Conservation (phyloP, 2,329 filamentous ascomycete genomes). For the Fusarium tjaetaba region DNA sequence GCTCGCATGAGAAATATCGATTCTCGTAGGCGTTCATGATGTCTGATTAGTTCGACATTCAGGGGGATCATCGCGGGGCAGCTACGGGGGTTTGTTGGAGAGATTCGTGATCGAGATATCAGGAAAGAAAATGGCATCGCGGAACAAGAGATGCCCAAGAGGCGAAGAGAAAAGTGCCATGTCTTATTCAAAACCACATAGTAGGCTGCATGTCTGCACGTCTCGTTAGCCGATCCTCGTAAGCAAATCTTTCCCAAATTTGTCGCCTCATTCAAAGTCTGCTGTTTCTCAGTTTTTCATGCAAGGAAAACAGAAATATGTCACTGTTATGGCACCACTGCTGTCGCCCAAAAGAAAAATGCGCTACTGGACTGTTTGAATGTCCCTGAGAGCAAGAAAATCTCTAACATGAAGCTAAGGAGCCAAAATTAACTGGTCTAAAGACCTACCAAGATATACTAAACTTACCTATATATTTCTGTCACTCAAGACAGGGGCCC, state of each 20-base stretch:
- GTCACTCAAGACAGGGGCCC: not conserved
- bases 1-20: not conserved
- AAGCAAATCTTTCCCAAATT: not conserved
- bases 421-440: not conserved
- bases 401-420: not conserved
- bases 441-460: not conserved
- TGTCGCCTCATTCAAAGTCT: not conserved
- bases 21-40: slow-evolving; percentile 18
- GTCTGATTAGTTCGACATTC: slow-evolving; percentile 2
- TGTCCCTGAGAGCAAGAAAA: not conserved
- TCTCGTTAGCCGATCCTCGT: not conserved
- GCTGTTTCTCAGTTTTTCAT: not conserved
- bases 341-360: not conserved
- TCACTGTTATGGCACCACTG: not conserved
- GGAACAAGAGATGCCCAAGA: not conserved
- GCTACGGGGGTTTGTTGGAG: not conserved
- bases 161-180: not conserved
- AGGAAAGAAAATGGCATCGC: not conserved
- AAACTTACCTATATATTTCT: not conserved
- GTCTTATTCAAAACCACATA: not conserved
- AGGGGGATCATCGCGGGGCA: slow-evolving; percentile 29
- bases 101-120: not conserved
- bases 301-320: not conserved
- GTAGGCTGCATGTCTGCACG: not conserved
- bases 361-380: not conserved